A percentile compares a stretch with the other conserved stretches of the same genome.
Evolutionary conservation across 2,329 filamentous ascomycete genomes (phyloP).

Genomic region (Xylariaceae sp.): DNA sequence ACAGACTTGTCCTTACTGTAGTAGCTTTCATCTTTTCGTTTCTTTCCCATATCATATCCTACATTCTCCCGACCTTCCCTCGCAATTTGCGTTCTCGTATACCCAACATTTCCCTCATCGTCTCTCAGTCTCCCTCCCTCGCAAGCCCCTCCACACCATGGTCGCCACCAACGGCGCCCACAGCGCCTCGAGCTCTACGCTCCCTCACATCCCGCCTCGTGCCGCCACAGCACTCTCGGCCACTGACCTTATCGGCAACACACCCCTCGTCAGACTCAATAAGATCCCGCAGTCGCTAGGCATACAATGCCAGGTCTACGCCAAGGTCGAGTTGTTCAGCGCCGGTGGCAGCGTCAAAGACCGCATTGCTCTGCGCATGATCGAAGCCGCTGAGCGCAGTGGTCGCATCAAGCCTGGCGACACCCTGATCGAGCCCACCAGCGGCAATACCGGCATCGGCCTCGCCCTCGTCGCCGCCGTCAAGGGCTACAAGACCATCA

Average conservation of each 20-base stretch:
- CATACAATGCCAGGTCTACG: conserved; percentile 84
- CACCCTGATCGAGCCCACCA: conserved; percentile 95
- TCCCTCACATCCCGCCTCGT: conserved; percentile 26
- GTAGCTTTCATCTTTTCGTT: background rate
- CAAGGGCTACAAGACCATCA: conserved; percentile 98
- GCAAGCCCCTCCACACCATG: conserved; percentile 3
- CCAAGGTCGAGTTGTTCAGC: conserved; percentile 90
- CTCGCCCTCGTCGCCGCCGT: conserved; percentile 90
- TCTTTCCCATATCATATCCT: background rate
- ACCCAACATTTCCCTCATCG: background rate
- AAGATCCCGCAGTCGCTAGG: conserved; percentile 87
- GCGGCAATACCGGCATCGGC: conserved; percentile 96
- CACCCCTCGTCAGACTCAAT: conserved; percentile 91
- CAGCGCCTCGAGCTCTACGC: conserved; percentile 14
- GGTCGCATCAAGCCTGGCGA: conserved; percentile 96
- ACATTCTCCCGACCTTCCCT: background rate
- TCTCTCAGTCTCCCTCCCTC: background rate
- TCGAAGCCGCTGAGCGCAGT: conserved; percentile 86
- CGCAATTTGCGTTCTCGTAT: background rate
- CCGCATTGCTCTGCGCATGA: conserved; percentile 93
- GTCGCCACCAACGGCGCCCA: conserved; percentile 17
- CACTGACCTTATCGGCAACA: conserved; percentile 88
- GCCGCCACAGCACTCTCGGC: conserved; percentile 53
- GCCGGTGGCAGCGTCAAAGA: conserved; percentile 93
- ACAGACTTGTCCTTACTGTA: background rate